Evolutionary conservation across 331 rosid species (phyloP).

Genomic region (Malus hybrid): DNA sequence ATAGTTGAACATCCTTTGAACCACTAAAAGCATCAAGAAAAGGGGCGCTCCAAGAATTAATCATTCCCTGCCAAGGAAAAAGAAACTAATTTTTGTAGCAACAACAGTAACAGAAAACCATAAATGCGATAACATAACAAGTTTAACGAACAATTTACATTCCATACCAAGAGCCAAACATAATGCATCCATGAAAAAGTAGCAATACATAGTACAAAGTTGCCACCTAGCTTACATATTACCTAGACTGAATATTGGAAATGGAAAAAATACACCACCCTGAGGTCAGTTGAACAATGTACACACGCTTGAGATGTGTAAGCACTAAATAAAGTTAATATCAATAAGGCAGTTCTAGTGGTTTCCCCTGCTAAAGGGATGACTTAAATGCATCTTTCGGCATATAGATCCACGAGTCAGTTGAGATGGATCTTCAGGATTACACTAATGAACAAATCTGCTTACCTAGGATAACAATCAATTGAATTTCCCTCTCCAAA

Average conservation of each 20-base stretch:
- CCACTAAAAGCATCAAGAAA: constrained; percentile 45
- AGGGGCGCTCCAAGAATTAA: constrained; percentile 71
- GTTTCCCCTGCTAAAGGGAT: background rate
- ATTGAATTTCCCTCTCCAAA: background rate
- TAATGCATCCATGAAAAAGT: background rate
- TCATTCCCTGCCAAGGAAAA: constrained; percentile 52
- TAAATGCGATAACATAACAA: background rate
- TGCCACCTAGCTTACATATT: background rate
- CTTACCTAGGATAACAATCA: background rate
- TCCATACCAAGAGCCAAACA: background rate
- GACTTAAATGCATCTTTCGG: background rate
- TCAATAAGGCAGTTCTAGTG: background rate
- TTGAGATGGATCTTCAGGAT: background rate
- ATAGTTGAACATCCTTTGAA: constrained; percentile 46
- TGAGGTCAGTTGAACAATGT: background rate
- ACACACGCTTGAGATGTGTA: background rate
- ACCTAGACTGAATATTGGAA: background rate
- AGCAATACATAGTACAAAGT: background rate
- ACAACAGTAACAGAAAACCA: background rate
- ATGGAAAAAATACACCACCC: background rate
- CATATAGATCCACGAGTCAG: background rate
- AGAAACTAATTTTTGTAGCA: constrained; percentile 6
- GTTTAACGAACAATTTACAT: background rate
- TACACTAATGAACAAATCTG: background rate
- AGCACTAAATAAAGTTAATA: background rate